These are phyloP conservation scores for Kentomonas sorsogonicus DNA, from an alignment of 208 protist species.

Conservation along the genomic window DNA sequence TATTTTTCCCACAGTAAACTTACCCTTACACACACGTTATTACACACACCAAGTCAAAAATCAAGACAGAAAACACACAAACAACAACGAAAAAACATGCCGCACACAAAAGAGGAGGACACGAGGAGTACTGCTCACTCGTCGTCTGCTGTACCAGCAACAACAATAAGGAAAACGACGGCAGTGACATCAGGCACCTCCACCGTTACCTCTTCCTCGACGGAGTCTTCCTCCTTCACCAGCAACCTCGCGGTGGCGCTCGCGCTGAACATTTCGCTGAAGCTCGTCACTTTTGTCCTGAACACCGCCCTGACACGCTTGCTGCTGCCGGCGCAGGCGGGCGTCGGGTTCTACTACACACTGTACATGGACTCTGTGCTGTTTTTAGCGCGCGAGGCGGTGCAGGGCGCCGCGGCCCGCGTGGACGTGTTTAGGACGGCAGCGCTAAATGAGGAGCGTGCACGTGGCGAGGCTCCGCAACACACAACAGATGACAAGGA, in stretches of 20 bases:
- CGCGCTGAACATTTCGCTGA: constrained; percentile 54
- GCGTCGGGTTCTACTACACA: constrained; percentile 64
- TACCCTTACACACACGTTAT: background rate
- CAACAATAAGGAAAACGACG: background rate
- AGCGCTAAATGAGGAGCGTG: too few species aligned
- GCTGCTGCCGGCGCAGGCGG: constrained; percentile 64
- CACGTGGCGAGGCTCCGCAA: background rate
- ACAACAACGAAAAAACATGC: constrained; percentile 4
- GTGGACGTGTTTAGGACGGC: constrained; percentile 13
- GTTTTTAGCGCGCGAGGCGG: constrained; percentile 69
- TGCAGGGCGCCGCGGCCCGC: constrained; percentile 59
- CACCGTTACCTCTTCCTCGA: too few species aligned
- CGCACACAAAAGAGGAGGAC: background rate
- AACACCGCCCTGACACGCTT: constrained; percentile 57
- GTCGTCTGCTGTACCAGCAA: too few species aligned
- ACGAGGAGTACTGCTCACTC: too few species aligned
- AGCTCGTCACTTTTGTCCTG: constrained; percentile 71
- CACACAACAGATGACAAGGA: background rate
- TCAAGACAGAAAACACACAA: constrained; percentile 10
- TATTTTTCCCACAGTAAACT: background rate
- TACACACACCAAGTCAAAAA: constrained; percentile 1
- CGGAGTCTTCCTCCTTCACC: too few species aligned
- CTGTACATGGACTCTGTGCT: constrained; percentile 79
- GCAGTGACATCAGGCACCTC: too few species aligned
- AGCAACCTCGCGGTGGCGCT: constrained; percentile 56